Base-by-base conservation (phyloP, 495 filamentous ascomycete species). In the Talaromyces thailandensis region DNA sequence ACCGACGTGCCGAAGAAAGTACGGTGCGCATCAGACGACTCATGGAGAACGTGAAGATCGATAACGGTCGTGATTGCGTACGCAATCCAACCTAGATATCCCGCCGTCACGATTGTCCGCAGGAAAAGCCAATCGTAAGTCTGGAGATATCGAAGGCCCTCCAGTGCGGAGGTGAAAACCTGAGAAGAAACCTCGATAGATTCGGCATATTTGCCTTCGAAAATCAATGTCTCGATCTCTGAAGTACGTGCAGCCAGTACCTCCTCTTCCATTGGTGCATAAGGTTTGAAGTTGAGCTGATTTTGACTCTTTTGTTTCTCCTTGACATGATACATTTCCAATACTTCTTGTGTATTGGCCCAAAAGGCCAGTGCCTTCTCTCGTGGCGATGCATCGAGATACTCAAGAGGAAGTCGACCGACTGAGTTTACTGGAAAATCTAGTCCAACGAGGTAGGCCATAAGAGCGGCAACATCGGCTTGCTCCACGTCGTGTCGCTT, bases 41-140 rank as follows among this genome's bases (percentile, higher is more conserved):
- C 86, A 66, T 93, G 86, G 14, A 99, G 74, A 37, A 99, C 91
- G 70, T 96, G 91, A 50, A 92, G 75, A 70, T 98, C 89, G 67
- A 98, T 83, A 51, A 97, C 92, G 2, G 90, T 96, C 4, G 92
- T 95, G 56, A 96, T 78, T 0, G 95, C 91, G 77, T 93, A 99
- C 14, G 90, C 88, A 65, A 99, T 96, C 93, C 93, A 99, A 24
- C 95, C 94, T 25, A 97, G 73, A 70, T 97, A 99, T 21, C 95
- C 95, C n/a, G 86, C 70, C 12, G 95, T 95, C 35, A 99, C 89
- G 37, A 98, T 82, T n/a, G 88, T 88, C 57, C 95, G 82, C 35
- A 99, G 73, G 76, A 99, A 98, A n/a, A 98, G 81, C 95, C 95
- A 99, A 74, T 99, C 94, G 65, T 91, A 91, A 0, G 91, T 98